phyloP scores from a whole-genome alignment of 1,284 basidiomycete genomes.

The Ceratobasidium sp. region DNA sequence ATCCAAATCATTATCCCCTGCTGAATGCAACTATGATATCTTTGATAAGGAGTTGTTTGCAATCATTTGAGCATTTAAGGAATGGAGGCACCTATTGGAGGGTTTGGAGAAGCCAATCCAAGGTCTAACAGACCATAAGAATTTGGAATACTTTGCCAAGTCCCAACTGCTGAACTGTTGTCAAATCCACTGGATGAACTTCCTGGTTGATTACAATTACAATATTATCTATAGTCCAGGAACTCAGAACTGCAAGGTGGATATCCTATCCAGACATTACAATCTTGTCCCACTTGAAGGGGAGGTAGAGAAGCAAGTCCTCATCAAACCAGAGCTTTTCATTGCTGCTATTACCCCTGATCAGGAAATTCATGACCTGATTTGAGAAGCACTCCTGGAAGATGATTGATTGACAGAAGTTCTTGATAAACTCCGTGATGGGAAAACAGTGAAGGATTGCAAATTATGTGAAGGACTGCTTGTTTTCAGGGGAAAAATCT shows the following conservation, averaged over 20 bases:
- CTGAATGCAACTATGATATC: constrained; percentile 49
- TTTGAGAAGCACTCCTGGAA: neutral
- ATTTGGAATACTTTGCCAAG: no score
- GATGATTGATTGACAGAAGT: neutral
- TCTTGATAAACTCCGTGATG: neutral
- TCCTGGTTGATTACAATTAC: constrained; percentile 43
- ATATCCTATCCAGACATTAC: constrained; percentile 44
- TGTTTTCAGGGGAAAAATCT: neutral
- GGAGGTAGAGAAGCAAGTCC: neutral
- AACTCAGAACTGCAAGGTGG: constrained; percentile 41
- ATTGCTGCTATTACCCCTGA: neutral
- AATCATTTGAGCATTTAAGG: constrained; percentile 41
- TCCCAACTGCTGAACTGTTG: constrained; percentile 41
- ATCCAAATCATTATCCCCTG: no score
- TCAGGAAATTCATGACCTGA: neutral
- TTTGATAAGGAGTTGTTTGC: constrained; percentile 50
- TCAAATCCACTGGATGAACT: constrained; percentile 45
- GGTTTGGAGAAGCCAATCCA: constrained; percentile 37
- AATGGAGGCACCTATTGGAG: constrained; percentile 46
- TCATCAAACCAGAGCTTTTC: neutral
- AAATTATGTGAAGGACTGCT: neutral
- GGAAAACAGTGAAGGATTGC: neutral
- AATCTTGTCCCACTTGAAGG: constrained; percentile 35
- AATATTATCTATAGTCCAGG: constrained; percentile 44
- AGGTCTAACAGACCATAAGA: constrained; percentile 45